These are phyloP conservation scores for Trichosporon faecale DNA, from an alignment of 1,284 basidiomycete genomes.

Conservation along the genomic window DNA sequence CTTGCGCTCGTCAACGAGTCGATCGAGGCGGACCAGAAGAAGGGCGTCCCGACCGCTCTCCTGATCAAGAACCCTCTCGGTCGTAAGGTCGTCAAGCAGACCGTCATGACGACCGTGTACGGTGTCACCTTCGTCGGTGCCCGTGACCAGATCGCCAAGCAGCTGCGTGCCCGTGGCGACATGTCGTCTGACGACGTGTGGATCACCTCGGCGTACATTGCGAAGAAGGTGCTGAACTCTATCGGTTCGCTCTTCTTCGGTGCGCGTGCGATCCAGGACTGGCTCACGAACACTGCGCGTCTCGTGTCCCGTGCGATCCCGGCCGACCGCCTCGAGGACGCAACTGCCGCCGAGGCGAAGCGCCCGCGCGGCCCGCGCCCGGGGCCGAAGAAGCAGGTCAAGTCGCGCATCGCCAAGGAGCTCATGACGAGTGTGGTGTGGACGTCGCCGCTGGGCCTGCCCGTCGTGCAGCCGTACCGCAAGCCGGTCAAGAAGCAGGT, in stretches of 20 bases:
- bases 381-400: conserved; percentile 13
- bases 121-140: conserved; percentile 93
- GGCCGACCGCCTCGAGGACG: conserved; percentile 62
- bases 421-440: conserved; percentile 96
- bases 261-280: conserved; percentile 86
- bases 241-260: conserved; percentile 93
- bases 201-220: conserved; percentile 75
- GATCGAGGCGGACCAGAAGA: conserved; percentile 54
- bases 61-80: conserved; percentile 76
- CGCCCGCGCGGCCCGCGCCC: conserved; percentile 3
- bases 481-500: conserved; percentile 75
- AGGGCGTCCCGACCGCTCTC: conserved; percentile 60
- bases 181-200: conserved; percentile 72
- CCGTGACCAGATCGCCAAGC: conserved; percentile 88
- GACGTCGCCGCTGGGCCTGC: conserved; percentile 91
- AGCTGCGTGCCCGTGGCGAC: conserved; percentile 74
- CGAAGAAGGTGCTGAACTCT: conserved; percentile 71
- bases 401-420: conserved; percentile 64
- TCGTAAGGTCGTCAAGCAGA: conserved; percentile 97
- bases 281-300: conserved; percentile 79
- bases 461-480: conserved; percentile 95
- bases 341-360: background rate
- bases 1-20: conserved; percentile 61
- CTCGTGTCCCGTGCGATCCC: conserved; percentile 87
- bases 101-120: conserved; percentile 99